Evolutionary conservation across 805 yeast species (phyloP).

Genomic region (Candida awuae): DNA sequence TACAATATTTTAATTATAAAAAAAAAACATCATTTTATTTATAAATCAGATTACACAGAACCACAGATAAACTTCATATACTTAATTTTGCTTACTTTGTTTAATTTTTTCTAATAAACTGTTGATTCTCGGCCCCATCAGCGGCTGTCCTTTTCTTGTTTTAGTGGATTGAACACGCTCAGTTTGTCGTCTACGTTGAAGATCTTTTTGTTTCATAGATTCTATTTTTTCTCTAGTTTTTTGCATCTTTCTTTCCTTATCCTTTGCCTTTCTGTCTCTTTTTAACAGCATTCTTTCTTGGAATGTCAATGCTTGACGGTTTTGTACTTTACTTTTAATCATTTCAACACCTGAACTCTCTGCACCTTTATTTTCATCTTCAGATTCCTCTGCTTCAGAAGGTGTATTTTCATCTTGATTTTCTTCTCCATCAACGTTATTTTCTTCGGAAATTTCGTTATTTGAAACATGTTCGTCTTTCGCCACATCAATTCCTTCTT

Average conservation of each 20-base stretch:
- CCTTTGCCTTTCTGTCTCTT: slow-evolving; percentile 39
- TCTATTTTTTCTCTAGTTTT: slow-evolving; percentile 28
- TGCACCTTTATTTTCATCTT: slow-evolving; percentile 3
- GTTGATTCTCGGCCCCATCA: slow-evolving; percentile 83
- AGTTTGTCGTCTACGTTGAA: slow-evolving; percentile 37
- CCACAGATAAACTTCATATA: too few relatives aligned
- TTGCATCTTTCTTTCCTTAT: slow-evolving; percentile 34
- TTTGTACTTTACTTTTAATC: slow-evolving; percentile 25
- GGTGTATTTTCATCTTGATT: too few relatives aligned
- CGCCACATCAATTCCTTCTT: slow-evolving; percentile 52
- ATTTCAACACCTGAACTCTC: slow-evolving; percentile 24
- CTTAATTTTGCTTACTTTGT: slow-evolving; percentile 17
- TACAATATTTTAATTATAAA: too few relatives aligned
- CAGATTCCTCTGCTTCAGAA: too few relatives aligned
- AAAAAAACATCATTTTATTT: too few relatives aligned
- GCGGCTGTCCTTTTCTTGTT: slow-evolving; percentile 78
- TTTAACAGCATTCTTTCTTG: slow-evolving; percentile 39
- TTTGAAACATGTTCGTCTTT: slow-evolving; percentile 2
- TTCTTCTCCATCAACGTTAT: slow-evolving; percentile 13
- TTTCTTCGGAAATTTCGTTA: slow-evolving; percentile 10
- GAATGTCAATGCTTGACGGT: slow-evolving; percentile 25
- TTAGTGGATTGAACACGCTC: slow-evolving; percentile 36
- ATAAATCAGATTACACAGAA: too few relatives aligned
- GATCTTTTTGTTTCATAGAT: slow-evolving; percentile 32
- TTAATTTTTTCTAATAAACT: slow-evolving; percentile 71